phyloP scores from a whole-genome alignment of 2,329 filamentous ascomycete genomes.

The Fusarium sacchari region DNA sequence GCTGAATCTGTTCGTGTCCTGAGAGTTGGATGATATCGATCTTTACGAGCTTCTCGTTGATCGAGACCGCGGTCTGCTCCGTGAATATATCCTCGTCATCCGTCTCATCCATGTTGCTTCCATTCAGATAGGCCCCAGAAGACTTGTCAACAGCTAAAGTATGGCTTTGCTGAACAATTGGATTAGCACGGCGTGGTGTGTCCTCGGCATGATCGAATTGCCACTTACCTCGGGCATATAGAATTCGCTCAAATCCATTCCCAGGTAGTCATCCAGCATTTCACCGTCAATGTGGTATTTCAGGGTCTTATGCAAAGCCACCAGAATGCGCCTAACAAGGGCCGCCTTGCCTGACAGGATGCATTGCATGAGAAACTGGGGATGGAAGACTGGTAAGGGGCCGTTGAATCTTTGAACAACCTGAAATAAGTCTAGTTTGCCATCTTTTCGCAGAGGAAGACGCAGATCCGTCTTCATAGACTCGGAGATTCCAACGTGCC shows the following conservation, averaged over 20 bases:
- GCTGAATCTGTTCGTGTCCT: conserved; percentile 84
- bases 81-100: conserved; percentile 73
- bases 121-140: conserved; percentile 52
- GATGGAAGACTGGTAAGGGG: conserved; percentile 89
- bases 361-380: conserved; percentile 88
- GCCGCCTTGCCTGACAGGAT: conserved; percentile 81
- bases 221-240: conserved; percentile 52
- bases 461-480: conserved; percentile 65
- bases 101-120: conserved; percentile 50
- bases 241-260: conserved; percentile 69
- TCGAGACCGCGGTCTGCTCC: conserved; percentile 73
- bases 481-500: conserved; percentile 73
- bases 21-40: conserved; percentile 83
- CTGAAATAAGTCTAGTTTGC: conserved; percentile 78
- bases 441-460: conserved; percentile 59
- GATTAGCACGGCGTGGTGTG: conserved; percentile 6
- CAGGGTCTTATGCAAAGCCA: conserved; percentile 77
- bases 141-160: conserved; percentile 44
- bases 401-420: conserved; percentile 87
- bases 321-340: conserved; percentile 77
- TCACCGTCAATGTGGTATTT: conserved; percentile 89
- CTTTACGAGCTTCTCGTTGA: conserved; percentile 81
- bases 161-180: conserved; percentile 22
- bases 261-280: conserved; percentile 79
- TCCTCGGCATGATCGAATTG: not conserved